phyloP scores from a whole-genome alignment of 164 flowering plant genomes.

The Tetrastigma voinierianum region DNA sequence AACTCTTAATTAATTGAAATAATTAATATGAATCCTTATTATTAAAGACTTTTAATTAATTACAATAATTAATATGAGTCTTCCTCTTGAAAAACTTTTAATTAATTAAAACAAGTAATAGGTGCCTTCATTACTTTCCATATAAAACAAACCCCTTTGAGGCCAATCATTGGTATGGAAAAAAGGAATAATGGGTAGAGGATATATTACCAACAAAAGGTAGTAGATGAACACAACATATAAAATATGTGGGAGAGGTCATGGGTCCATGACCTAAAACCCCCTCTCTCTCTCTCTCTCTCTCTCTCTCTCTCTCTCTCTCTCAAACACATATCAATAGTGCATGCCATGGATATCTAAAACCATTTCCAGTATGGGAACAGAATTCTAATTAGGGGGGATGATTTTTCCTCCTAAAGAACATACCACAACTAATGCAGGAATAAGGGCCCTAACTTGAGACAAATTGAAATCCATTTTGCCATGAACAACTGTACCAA shows the following conservation, averaged over 20 bases:
- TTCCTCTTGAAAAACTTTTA: no score
- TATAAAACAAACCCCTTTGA: slow-evolving; percentile 13
- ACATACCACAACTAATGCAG: slow-evolving; percentile 15
- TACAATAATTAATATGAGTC: no score
- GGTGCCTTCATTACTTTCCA: no score
- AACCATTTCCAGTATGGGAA: background rate
- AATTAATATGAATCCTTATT: no score
- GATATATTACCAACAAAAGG: slow-evolving; percentile 21
- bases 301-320: background rate
- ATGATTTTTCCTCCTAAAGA: background rate
- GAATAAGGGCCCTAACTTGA: slow-evolving; percentile 9
- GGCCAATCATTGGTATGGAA: slow-evolving; percentile 31
- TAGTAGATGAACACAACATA: slow-evolving; percentile 24
- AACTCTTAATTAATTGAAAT: no score
- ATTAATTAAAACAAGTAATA: no score
- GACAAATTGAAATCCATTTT: slow-evolving; percentile 2
- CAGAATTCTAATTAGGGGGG: background rate
- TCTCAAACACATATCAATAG: no score
- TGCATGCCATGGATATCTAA: slow-evolving; percentile 10
- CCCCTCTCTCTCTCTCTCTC: slow-evolving; percentile 6
- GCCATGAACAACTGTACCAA: slow-evolving; percentile 1
- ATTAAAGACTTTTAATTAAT: no score
- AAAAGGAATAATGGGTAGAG: slow-evolving; percentile 25
- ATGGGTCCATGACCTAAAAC: slow-evolving; percentile 25
- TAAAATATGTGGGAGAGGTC: slow-evolving; percentile 17